A percentile compares a stretch with the other conserved stretches of the same genome.
phyloP scores from a whole-genome alignment of 2,329 filamentous ascomycete species.

The Alternaria brassicae region DNA sequence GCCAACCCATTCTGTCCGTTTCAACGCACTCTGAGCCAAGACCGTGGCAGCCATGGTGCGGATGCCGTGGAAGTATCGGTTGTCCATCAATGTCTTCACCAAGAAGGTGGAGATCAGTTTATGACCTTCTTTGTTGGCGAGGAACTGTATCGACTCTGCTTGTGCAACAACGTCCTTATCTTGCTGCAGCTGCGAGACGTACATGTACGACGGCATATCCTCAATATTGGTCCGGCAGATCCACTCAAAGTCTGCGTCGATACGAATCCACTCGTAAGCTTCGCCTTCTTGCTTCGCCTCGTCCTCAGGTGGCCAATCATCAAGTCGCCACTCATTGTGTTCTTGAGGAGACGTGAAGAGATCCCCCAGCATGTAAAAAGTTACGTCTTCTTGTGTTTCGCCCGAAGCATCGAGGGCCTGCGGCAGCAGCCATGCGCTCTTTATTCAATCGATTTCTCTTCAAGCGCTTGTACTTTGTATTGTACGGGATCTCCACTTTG shows the following conservation, averaged over 20 bases:
- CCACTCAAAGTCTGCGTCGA: slow-evolving; percentile 99
- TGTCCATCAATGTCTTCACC: slow-evolving; percentile 86
- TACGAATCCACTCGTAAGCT: slow-evolving; percentile 97
- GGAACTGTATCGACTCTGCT: slow-evolving; percentile 73
- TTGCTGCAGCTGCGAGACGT: slow-evolving; percentile 94
- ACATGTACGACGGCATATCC: slow-evolving; percentile 95
- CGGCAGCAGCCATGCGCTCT: slow-evolving; percentile 72
- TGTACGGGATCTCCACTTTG: slow-evolving; percentile 95
- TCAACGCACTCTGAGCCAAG: slow-evolving; percentile 73
- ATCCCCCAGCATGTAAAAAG: slow-evolving; percentile 91
- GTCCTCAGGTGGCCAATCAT: slow-evolving; percentile 88
- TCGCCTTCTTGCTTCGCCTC: slow-evolving; percentile 93
- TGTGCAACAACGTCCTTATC: slow-evolving; percentile 96
- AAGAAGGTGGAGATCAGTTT: slow-evolving; percentile 88
- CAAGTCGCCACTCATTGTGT: slow-evolving; percentile 79
- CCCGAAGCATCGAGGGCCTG: slow-evolving; percentile 68
- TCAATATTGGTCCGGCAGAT: slow-evolving; percentile 78
- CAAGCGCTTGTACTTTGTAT: slow-evolving; percentile 97
- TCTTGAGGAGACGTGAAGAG: slow-evolving; percentile 85
- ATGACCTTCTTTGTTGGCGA: slow-evolving; percentile 72
- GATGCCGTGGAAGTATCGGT: slow-evolving; percentile 92
- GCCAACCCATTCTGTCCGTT: slow-evolving; percentile 72
- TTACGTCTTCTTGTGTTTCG: slow-evolving; percentile 75
- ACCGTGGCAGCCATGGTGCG: slow-evolving; percentile 82
- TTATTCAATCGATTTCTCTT: slow-evolving; percentile 86